Percentiles rank a stretch among this genome's conserved stretches.
Conservation (phyloP, 352 stramenopile genomes). For the Pythium rishiriense region DNA sequence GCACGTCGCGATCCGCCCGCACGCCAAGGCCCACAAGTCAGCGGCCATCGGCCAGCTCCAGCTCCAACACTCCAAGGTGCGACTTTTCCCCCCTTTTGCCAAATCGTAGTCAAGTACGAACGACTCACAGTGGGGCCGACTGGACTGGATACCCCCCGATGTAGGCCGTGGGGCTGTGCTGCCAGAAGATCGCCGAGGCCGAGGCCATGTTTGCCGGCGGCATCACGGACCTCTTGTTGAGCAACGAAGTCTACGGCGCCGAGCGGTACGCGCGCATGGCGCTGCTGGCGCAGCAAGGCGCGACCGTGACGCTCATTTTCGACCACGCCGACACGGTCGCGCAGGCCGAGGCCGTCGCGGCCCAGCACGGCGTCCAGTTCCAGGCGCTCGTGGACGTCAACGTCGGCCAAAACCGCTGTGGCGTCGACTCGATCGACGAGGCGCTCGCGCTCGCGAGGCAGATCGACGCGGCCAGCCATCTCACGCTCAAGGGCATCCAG, state of each 20-base stretch:
- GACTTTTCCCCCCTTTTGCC: not conserved
- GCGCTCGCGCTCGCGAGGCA: constrained; percentile 40
- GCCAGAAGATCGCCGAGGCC: constrained; percentile 69
- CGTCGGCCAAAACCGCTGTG: constrained; percentile 74
- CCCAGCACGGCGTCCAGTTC: constrained; percentile 34
- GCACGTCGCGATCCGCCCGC: constrained; percentile 52
- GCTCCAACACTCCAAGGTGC: constrained; percentile 40
- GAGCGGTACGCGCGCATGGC: constrained; percentile 58
- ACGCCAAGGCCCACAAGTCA: constrained; percentile 78
- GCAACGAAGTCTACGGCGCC: constrained; percentile 60
- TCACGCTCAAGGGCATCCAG: constrained; percentile 62
- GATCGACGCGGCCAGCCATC: constrained; percentile 26
- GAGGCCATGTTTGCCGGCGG: constrained; percentile 72
- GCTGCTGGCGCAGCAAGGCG: constrained; percentile 32
- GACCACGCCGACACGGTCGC: constrained; percentile 46
- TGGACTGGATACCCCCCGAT: too few relatives aligned
- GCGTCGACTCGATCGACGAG: constrained; percentile 52
- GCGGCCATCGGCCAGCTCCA: constrained; percentile 51
- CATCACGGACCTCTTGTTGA: constrained; percentile 58
- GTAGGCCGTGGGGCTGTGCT: constrained; percentile 52
- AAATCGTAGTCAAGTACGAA: not conserved
- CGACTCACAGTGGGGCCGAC: too few relatives aligned
- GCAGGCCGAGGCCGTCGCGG: constrained; percentile 39
- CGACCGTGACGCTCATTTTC: constrained; percentile 62
- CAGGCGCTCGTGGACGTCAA: constrained; percentile 71